A percentile compares a stretch with the other conserved stretches of the same genome.
Evolutionary conservation across 2,329 filamentous ascomycete species (phyloP).

Genomic region (Botrytis tulipae): DNA sequence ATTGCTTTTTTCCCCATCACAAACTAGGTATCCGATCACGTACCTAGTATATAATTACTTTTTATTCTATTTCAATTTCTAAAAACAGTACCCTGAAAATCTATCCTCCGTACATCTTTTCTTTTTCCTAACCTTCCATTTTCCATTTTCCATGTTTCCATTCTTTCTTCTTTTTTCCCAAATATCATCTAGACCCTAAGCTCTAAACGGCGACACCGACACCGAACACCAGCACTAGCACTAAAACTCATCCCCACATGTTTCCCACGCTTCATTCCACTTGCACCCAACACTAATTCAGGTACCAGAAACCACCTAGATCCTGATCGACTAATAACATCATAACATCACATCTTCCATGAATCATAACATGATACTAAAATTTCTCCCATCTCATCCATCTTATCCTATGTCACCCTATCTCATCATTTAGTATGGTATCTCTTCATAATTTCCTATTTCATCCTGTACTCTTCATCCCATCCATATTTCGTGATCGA

Average conservation of each 20-base stretch:
- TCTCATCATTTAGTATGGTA: not conserved
- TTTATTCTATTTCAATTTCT: not conserved
- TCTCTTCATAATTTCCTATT: not conserved
- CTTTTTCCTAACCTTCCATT: not conserved
- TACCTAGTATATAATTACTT: not conserved
- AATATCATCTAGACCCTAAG: not conserved
- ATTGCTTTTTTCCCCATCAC: not conserved
- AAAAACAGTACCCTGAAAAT: not conserved
- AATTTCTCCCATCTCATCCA: not conserved
- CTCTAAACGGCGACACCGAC: not conserved
- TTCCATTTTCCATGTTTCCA: not conserved
- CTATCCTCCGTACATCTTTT: not conserved
- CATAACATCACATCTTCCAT: not conserved
- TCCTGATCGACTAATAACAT: not conserved
- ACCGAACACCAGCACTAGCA: not conserved
- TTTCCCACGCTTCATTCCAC: not conserved
- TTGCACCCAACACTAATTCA: not conserved
- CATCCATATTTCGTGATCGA: not conserved
- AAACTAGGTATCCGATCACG: not conserved
- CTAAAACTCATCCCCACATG: not conserved
- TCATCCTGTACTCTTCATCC: not conserved
- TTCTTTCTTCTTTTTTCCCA: not conserved
- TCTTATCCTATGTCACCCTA: not conserved
- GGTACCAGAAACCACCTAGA: not conserved
- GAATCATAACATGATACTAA: not conserved